phyloP scores from a whole-genome alignment of 192 early-diverging fungal species.

The Phycomyces nitens region DNA sequence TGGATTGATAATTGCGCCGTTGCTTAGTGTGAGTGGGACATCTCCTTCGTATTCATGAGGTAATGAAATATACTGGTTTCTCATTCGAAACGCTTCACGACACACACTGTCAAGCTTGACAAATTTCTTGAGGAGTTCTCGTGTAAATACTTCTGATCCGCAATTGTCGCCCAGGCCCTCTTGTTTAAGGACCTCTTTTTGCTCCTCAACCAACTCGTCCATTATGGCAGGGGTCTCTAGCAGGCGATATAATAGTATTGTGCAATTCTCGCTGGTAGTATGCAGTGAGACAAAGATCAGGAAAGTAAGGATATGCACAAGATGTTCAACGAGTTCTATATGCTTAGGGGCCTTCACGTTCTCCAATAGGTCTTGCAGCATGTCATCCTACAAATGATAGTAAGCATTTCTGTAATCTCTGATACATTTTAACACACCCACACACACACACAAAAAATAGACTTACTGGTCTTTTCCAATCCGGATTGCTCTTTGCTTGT shows the following conservation, averaged over 20 bases:
- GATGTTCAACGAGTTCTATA: neutral
- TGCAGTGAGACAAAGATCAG: constrained; percentile 23
- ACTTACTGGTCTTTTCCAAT: neutral
- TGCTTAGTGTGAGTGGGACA: constrained; percentile 24
- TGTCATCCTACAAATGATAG: constrained; percentile 8
- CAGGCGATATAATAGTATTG: constrained; percentile 10
- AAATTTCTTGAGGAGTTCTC: constrained; percentile 24
- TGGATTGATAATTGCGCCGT: constrained; percentile 30
- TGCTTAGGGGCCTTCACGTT: neutral
- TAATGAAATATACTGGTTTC: constrained; percentile 19
- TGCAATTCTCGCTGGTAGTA: constrained; percentile 20
- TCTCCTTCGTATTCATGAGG: constrained; percentile 24
- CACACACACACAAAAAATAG: no score
- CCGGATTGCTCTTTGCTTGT: neutral
- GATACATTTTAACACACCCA: no score
- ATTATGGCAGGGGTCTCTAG: constrained; percentile 11
- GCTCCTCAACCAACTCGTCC: constrained; percentile 22
- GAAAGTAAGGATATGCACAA: constrained; percentile 16
- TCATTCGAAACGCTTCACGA: constrained; percentile 27
- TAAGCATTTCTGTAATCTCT: no score
- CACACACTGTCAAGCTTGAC: constrained; percentile 22
- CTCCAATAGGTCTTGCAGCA: constrained; percentile 23
- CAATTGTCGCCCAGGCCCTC: neutral
- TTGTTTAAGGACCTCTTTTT: constrained; percentile 24
- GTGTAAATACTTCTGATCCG: constrained; percentile 17